Conservation (phyloP, 257 asterid genomes). For the Przewalskia tangutica region DNA sequence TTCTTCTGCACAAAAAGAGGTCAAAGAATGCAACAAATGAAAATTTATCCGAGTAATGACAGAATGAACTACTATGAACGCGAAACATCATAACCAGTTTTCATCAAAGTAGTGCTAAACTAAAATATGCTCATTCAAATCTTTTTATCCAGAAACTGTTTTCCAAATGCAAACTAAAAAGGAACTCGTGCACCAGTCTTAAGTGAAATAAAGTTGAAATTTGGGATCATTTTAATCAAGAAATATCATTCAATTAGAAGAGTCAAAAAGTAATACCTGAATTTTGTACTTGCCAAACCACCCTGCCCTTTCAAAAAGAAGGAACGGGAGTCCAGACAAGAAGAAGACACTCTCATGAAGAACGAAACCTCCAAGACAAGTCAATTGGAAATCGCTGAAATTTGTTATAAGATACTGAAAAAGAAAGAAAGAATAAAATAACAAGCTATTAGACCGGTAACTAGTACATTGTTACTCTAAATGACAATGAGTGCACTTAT, state of each 20-base stretch:
- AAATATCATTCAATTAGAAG: background rate
- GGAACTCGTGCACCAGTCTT: background rate
- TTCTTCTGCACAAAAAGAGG: slow-evolving; percentile 52
- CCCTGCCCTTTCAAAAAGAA: slow-evolving; percentile 81
- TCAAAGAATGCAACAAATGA: slow-evolving; percentile 3
- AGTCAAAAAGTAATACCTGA: slow-evolving; percentile 44
- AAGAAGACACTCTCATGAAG: slow-evolving; percentile 92
- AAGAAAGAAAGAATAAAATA: background rate
- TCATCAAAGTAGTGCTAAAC: background rate
- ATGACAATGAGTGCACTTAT: background rate
- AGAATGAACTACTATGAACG: background rate
- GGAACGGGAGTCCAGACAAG: slow-evolving; percentile 87
- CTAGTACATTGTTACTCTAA: background rate
- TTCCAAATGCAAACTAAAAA: background rate
- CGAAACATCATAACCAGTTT: background rate
- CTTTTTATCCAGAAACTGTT: background rate
- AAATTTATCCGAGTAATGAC: background rate
- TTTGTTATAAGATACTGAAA: slow-evolving; percentile 76
- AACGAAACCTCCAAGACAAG: slow-evolving; percentile 88
- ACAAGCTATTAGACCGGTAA: background rate
- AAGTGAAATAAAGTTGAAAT: background rate
- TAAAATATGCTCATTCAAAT: background rate
- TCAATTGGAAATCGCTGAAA: slow-evolving; percentile 83
- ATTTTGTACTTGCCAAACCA: slow-evolving; percentile 96
- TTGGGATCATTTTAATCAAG: background rate